Percentiles rank a stretch among this genome's conserved stretches.
Conservation (phyloP, 495 filamentous ascomycete species). For the Tuber aestivum region DNA sequence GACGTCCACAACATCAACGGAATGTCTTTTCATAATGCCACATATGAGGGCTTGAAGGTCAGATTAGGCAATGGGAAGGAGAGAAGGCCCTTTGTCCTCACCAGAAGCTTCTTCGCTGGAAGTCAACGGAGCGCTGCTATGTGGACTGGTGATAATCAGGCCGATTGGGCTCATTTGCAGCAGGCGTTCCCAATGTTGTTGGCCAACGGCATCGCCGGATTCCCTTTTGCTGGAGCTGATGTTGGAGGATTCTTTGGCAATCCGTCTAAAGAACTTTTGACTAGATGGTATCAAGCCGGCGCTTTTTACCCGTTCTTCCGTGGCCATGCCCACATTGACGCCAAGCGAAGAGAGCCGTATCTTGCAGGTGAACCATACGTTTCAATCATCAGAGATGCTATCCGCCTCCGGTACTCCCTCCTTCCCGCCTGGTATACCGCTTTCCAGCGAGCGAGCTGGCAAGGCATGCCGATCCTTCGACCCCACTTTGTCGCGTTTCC, state of each 20-base stretch:
- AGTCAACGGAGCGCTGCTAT: conserved; percentile 85
- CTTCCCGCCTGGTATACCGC: conserved; percentile 95
- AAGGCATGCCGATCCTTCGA: conserved; percentile 79
- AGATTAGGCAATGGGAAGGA: conserved; percentile 69
- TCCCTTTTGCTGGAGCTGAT: conserved; percentile 90
- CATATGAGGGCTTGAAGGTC: conserved; percentile 71
- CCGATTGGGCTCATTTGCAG: conserved; percentile 82
- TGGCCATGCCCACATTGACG: conserved; percentile 94
- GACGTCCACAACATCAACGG: conserved; percentile 95
- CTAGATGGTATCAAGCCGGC: conserved; percentile 93
- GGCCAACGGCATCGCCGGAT: conserved; percentile 83
- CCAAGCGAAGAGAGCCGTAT: conserved; percentile 89
- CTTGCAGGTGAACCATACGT: conserved; percentile 77
- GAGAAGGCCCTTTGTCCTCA: conserved; percentile 82
- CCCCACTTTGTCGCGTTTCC: conserved; percentile 91
- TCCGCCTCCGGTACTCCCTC: conserved; percentile 81
- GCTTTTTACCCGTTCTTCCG: conserved; percentile 99
- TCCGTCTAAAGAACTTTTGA: conserved; percentile 80
- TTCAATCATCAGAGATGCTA: conserved; percentile 75
- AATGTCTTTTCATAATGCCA: conserved; percentile 88
- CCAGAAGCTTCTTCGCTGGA: conserved; percentile 83
- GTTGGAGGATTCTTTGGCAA: conserved; percentile 98
- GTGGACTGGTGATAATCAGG: conserved; percentile 98
- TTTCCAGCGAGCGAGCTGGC: conserved; percentile 78
- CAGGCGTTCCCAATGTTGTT: conserved; percentile 87